Evolutionary conservation across 129 eudicot genomes (phyloP).

Genomic region (Silybum marianum): DNA sequence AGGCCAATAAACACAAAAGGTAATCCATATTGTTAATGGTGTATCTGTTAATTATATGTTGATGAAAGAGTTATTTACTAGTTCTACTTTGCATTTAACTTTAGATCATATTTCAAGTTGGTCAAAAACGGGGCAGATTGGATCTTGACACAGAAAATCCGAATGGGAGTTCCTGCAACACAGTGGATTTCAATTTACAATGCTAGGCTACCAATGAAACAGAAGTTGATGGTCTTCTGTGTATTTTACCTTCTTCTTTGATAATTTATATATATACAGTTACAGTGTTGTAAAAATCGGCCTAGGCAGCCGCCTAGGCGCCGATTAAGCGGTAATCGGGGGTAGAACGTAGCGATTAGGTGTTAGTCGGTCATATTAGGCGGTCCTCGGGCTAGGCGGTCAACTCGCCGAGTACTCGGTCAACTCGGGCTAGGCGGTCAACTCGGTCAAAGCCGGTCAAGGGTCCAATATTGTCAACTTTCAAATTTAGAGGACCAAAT

Average conservation of each 20-base stretch:
- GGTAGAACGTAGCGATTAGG: too few relatives aligned
- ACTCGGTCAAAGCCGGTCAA: too few relatives aligned
- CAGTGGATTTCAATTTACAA: too few relatives aligned
- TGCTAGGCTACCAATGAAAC: conserved; percentile 85
- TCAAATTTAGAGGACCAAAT: too few relatives aligned
- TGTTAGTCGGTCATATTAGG: too few relatives aligned
- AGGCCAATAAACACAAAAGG: conserved; percentile 53
- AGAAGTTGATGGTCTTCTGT: conserved; percentile 44
- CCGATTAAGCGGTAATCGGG: too few relatives aligned
- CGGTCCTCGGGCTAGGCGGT: too few relatives aligned
- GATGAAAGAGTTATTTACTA: neutral
- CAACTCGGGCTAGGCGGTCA: too few relatives aligned
- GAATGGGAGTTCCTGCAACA: conserved; percentile 81
- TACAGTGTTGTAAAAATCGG: too few relatives aligned
- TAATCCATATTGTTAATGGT: conserved; percentile 11
- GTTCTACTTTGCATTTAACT: neutral
- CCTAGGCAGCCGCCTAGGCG: too few relatives aligned
- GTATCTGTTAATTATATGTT: neutral
- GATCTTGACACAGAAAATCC: conserved; percentile 72
- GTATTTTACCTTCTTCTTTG: neutral
- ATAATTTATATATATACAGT: neutral
- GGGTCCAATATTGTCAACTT: too few relatives aligned
- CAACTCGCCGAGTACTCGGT: too few relatives aligned
- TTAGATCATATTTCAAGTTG: conserved; percentile 45
- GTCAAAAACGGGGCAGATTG: conserved; percentile 45